Conservation (phyloP, 139 green algal species). For the Chlorella sp. region DNA sequence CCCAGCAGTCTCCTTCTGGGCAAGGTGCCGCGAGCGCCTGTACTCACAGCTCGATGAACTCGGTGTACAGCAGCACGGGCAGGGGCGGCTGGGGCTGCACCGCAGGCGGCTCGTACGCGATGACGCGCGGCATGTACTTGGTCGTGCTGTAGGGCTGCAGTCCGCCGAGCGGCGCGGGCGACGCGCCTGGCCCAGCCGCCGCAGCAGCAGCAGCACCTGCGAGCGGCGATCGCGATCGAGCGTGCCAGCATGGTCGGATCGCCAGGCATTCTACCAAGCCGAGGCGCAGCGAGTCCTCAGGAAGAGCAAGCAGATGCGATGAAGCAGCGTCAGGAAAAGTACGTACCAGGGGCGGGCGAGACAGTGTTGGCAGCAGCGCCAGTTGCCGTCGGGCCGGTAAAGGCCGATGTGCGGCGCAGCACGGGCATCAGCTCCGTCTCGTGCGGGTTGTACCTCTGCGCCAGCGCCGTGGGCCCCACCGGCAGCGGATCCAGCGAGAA, state of each 20-base stretch:
- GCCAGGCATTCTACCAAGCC: no score
- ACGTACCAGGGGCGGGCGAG: no score
- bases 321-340: no score
- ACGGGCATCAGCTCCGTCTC: constrained; percentile 26
- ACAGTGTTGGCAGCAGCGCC: no score
- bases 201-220: background rate
- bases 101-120: constrained; percentile 27
- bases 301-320: no score
- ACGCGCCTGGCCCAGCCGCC: background rate
- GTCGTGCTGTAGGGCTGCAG: background rate
- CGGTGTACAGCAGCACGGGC: constrained; percentile 32
- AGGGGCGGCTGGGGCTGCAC: constrained; percentile 3
- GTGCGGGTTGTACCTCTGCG: constrained; percentile 20
- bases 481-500: constrained; percentile 15
- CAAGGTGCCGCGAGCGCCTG: no score
- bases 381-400: constrained; percentile 3
- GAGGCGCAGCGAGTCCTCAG: no score
- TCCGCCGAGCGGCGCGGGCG: constrained; percentile 1
- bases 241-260: no score
- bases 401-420: constrained; percentile 9
- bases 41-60: constrained; percentile 32
- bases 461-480: constrained; percentile 13
- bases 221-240: no score
- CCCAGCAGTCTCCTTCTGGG: no score
- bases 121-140: constrained; percentile 23